These are phyloP conservation scores for Aspergillus viridinutans DNA, from an alignment of 2,329 filamentous ascomycete genomes.

Conservation along the genomic window DNA sequence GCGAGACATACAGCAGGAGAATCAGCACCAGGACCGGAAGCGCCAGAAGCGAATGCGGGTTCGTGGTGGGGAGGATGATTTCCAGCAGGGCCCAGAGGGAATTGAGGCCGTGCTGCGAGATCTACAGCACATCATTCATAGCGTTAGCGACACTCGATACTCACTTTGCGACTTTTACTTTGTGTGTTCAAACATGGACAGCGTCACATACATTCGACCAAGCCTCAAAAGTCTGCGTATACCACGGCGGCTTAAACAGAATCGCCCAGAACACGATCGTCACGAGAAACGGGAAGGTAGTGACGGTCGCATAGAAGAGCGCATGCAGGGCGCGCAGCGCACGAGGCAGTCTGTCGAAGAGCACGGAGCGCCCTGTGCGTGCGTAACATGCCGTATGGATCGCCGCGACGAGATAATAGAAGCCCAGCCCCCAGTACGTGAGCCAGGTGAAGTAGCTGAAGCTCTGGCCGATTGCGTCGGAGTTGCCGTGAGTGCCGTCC, in stretches of 20 bases:
- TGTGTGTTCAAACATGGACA: neutral
- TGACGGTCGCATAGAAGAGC: conserved; percentile 60
- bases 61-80: conserved; percentile 63
- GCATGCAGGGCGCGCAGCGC: conserved; percentile 62
- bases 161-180: neutral
- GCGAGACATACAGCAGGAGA: conserved; percentile 64
- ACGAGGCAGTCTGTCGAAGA: conserved; percentile 59
- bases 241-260: conserved; percentile 54
- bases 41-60: conserved; percentile 60
- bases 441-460: conserved; percentile 83
- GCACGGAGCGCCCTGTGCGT: conserved; percentile 45
- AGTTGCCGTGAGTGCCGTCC: conserved; percentile 53
- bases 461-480: conserved; percentile 46
- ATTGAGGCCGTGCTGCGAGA: conserved; percentile 74
- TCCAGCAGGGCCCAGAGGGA: conserved; percentile 70
- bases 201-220: conserved; percentile 52
- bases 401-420: conserved; percentile 68
- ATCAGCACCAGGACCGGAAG: conserved; percentile 65
- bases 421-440: conserved; percentile 76
- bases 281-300: conserved; percentile 64
- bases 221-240: conserved; percentile 46
- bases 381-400: conserved; percentile 68
- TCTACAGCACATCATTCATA: conserved; percentile 27
- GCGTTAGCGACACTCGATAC: neutral
- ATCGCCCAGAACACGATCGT: conserved; percentile 67